Base-by-base conservation (phyloP, 2,329 filamentous ascomycete genomes). In the Colletotrichum sp. region DNA sequence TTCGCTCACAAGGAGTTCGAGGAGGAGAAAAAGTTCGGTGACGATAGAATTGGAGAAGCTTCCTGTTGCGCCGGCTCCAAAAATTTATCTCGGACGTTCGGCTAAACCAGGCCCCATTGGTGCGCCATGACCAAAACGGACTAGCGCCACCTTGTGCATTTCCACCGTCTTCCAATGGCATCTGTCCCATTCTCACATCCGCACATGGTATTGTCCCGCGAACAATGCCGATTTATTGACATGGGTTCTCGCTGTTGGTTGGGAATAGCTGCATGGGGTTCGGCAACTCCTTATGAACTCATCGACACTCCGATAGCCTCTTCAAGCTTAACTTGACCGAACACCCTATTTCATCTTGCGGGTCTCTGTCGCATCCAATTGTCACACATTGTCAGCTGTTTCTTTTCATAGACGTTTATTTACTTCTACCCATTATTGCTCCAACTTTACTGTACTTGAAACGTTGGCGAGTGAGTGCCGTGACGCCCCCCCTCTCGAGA, bases 71-170 rank as follows among this genome's bases (percentile, higher is more conserved):
- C 58, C 55, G 62, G 66, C 78, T 80, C 80, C 80, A 84, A 85
- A 82, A 85, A 85, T 83, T 84, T 82, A 83, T 82, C 78, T 80
- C 81, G 79, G 82, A 80, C 78, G 73, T 73, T 84, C 84, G 84
- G 83, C 78, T 83, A 85, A 85, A 84, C 80, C 79, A 82, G 80
- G 80, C 77, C 78, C 77, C 78, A 81, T 77, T 73, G 75, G 38
- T 18, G 69, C 75, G 78, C 82, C 84, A 84, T 76, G 5, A 82
- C 77, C 0, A 64, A 79, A 76, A 2, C 1, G 78, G 78, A 13
- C 68, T 85, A 81, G 85, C 76, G 78, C 63, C 38, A 24, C 38
- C 54, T 68, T 73, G 24, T 70, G 69, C 75, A 78, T 77, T 84
- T 84, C 83, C 78, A 84, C 79, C 75, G 76, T 79, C 78, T 84